Conservation (phyloP, 2,329 filamentous ascomycete species). For the Polytolypa hystricis region DNA sequence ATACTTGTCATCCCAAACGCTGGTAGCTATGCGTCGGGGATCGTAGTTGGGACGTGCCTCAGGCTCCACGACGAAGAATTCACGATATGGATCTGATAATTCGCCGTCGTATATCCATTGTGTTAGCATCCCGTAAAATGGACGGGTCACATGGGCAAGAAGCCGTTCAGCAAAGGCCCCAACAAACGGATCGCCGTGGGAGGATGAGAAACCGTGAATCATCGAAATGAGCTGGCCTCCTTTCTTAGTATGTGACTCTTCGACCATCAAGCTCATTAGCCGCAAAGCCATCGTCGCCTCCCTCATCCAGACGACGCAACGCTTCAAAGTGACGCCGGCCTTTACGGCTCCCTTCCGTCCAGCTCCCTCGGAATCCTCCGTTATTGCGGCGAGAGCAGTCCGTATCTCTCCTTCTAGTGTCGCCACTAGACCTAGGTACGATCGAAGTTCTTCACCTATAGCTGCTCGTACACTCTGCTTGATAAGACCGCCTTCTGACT, state of each 20-base stretch:
- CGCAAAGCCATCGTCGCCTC: conserved; percentile 93
- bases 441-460: conserved; percentile 70
- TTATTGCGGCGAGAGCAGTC: conserved; percentile 57
- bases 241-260: conserved; percentile 69
- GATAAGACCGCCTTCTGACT: conserved; percentile 70
- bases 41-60: conserved; percentile 42
- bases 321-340: conserved; percentile 82
- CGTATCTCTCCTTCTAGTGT: conserved; percentile 88
- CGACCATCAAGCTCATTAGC: conserved; percentile 86
- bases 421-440: conserved; percentile 82
- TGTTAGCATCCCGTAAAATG: conserved; percentile 92
- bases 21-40: conserved; percentile 52
- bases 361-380: conserved; percentile 42
- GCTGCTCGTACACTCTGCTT: conserved; percentile 86
- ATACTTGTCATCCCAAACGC: conserved; percentile 98
- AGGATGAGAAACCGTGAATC: conserved; percentile 85
- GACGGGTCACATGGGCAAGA: conserved; percentile 73
- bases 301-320: conserved; percentile 93
- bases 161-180: conserved; percentile 85
- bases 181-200: conserved; percentile 91
- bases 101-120: conserved; percentile 99
- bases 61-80: conserved; percentile 91
- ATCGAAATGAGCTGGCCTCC: conserved; percentile 88
- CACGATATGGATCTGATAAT: conserved; percentile 85
- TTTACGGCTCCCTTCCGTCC: conserved; percentile 65